Percentiles rank a stretch among this genome's conserved stretches.
Conservation (phyloP, 2,329 filamentous ascomycete genomes). For the Xylaria sp. region DNA sequence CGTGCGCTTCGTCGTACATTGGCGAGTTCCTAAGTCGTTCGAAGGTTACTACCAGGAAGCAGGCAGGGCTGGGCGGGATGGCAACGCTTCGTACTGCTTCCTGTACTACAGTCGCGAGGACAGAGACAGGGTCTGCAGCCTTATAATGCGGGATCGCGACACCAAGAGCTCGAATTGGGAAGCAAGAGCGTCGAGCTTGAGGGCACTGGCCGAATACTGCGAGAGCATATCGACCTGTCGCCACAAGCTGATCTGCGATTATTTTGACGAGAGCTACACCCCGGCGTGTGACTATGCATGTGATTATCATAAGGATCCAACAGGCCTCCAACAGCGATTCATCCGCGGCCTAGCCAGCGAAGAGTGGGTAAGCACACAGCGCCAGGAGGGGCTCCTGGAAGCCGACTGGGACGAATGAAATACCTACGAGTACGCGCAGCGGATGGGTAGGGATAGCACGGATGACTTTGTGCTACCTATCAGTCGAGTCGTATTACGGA, state of each 20-base stretch:
- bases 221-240: conserved; percentile 69
- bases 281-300: conserved; percentile 68
- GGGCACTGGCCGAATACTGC: conserved; percentile 71
- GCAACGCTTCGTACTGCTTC: conserved; percentile 79
- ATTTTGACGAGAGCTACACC: conserved; percentile 63
- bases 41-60: conserved; percentile 97
- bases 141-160: conserved; percentile 46
- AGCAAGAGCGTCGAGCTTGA: conserved; percentile 57
- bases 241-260: conserved; percentile 67
- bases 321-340: conserved; percentile 53
- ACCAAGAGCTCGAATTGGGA: conserved; percentile 40
- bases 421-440: neutral
- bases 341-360: conserved; percentile 51
- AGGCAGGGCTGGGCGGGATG: conserved; percentile 83
- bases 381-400: conserved; percentile 53
- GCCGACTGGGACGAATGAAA: conserved; percentile 42
- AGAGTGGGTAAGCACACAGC: conserved; percentile 60
- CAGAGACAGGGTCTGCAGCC: conserved; percentile 62
- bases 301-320: conserved; percentile 68
- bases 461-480: conserved; percentile 12
- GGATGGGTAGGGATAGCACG: neutral
- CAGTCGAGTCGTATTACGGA: conserved; percentile 12
- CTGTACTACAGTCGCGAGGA: conserved; percentile 90
- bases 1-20: conserved; percentile 91
- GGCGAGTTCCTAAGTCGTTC: conserved; percentile 89